Evolutionary conservation across 345 rosid genomes (phyloP).

Genomic region (Salix brachista): DNA sequence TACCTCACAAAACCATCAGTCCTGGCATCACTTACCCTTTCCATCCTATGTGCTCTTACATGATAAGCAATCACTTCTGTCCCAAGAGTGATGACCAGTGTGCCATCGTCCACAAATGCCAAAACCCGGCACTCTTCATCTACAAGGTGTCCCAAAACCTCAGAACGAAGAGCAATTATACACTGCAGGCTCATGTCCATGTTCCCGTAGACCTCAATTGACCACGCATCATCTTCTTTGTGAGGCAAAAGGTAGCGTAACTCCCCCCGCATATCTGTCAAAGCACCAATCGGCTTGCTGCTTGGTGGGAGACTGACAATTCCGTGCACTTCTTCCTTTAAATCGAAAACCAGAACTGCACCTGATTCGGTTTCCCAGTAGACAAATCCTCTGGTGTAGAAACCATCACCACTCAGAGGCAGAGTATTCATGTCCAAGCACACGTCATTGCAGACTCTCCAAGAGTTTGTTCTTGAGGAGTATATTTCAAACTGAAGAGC

Average conservation of each 20-base stretch:
- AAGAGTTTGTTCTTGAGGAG: conserved; percentile 39
- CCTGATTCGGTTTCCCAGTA: conserved; percentile 27
- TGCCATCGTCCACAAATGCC: conserved; percentile 23
- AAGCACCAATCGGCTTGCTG: conserved; percentile 17
- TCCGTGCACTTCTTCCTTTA: conserved; percentile 26
- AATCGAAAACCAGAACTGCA: conserved; percentile 25
- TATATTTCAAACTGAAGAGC: conserved; percentile 35
- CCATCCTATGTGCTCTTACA: conserved; percentile 1
- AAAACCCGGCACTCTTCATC: conserved; percentile 16
- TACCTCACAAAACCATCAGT: conserved; percentile 9
- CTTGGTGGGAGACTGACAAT: conserved; percentile 24
- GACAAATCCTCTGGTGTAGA: conserved; percentile 22
- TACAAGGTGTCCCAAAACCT: background rate
- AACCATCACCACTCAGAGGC: conserved; percentile 16
- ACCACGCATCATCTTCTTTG: background rate
- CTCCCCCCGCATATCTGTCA: conserved; percentile 30
- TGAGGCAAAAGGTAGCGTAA: conserved; percentile 35
- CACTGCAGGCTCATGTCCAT: conserved; percentile 28
- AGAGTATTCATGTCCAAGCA: conserved; percentile 22
- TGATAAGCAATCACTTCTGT: conserved; percentile 20
- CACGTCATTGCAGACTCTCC: conserved; percentile 22
- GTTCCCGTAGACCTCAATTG: conserved; percentile 27
- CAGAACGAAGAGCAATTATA: conserved; percentile 7
- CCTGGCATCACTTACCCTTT: background rate
- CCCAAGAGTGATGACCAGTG: conserved; percentile 15